Evolutionary conservation across 2,329 filamentous ascomycete genomes (phyloP).

Genomic region (Graphium sp.): DNA sequence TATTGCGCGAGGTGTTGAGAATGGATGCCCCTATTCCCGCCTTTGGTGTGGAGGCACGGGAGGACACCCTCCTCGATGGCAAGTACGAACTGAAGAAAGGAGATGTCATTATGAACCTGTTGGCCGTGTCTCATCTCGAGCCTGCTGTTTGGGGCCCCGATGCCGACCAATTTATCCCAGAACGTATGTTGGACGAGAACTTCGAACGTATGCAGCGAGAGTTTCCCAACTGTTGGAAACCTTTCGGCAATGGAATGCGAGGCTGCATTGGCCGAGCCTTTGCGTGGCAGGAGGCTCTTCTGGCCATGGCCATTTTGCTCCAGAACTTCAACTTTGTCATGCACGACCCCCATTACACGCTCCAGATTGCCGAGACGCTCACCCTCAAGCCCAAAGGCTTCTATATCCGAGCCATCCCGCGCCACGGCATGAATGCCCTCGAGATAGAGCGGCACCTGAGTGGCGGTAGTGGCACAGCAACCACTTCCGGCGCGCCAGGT

Average conservation of each 20-base stretch:
- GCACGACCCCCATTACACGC: constrained; percentile 41
- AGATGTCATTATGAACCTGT: constrained; percentile 28
- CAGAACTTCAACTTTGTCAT: constrained; percentile 55
- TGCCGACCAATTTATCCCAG: constrained; percentile 48
- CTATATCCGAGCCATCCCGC: constrained; percentile 38
- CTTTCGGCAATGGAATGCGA: constrained; percentile 57
- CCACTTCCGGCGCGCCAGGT: too few relatives aligned
- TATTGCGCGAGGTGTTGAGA: too few relatives aligned
- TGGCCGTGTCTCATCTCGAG: constrained; percentile 42
- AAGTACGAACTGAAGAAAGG: constrained; percentile 41
- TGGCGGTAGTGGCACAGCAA: constrained; percentile 10
- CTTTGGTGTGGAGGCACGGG: constrained; percentile 34
- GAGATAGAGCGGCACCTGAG: constrained; percentile 27
- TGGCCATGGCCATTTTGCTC: constrained; percentile 45
- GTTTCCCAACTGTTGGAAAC: constrained; percentile 49
- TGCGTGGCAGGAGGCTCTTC: constrained; percentile 55
- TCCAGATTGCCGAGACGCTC: constrained; percentile 37
- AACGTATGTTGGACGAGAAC: constrained; percentile 53
- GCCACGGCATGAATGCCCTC: constrained; percentile 26
- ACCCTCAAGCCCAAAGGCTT: constrained; percentile 50
- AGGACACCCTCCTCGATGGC: constrained; percentile 37
- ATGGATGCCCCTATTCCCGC: constrained; percentile 16
- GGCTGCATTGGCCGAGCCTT: constrained; percentile 59
- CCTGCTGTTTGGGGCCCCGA: constrained; percentile 48
- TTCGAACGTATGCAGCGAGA: constrained; percentile 45